These are phyloP conservation scores for Mycena rosella DNA, from an alignment of 768 basidiomycete species.

Conservation along the genomic window DNA sequence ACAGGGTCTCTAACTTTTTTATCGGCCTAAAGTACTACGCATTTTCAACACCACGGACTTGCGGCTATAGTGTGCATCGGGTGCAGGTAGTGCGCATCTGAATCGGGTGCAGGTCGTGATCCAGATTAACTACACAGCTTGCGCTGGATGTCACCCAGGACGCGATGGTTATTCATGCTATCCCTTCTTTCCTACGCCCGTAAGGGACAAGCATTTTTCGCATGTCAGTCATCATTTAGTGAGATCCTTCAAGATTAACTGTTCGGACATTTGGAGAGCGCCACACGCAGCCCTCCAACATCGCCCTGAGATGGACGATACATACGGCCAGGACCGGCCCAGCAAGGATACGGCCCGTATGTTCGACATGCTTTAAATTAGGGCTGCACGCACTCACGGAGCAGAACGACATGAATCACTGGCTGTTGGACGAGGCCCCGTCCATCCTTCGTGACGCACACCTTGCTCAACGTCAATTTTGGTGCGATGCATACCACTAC, in stretches of 20 bases:
- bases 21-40: conserved; percentile 26
- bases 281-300: too few species aligned
- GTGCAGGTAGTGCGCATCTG: too few species aligned
- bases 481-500: conserved; percentile 35
- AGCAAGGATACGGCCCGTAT: conserved; percentile 1
- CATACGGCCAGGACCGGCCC: too few species aligned
- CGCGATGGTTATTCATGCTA: conserved; percentile 7
- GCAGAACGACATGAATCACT: conserved; percentile 54
- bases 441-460: conserved; percentile 14
- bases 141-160: conserved; percentile 13
- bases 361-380: too few species aligned
- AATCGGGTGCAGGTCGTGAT: conserved; percentile 24
- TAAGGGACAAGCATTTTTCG: background rate
- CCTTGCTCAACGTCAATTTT: conserved; percentile 44
- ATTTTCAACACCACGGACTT: background rate
- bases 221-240: background rate
- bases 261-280: background rate
- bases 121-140: conserved; percentile 24
- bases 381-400: too few species aligned
- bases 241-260: conserved; percentile 18
- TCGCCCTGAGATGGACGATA: too few species aligned
- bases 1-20: conserved; percentile 29
- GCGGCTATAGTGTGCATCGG: too few species aligned
- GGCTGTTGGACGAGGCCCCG: conserved; percentile 45
- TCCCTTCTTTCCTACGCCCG: conserved; percentile 26